phyloP scores from a whole-genome alignment of 306 rosid species.

The Dalbergia cochinchinensis region DNA sequence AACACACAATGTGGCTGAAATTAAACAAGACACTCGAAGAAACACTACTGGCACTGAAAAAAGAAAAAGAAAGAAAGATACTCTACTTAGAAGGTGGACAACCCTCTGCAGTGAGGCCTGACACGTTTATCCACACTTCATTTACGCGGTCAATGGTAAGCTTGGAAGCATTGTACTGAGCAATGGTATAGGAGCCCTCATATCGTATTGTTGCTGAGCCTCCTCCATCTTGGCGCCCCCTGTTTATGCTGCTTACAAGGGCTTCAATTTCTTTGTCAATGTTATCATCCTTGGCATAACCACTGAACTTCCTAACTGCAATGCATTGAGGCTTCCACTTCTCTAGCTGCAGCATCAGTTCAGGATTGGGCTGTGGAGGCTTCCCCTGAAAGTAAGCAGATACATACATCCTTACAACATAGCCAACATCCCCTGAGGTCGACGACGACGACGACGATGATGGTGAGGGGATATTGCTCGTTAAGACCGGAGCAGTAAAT shows the following conservation, averaged over 20 bases:
- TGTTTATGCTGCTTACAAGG: slow-evolving; percentile 58
- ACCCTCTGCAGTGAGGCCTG: slow-evolving; percentile 47
- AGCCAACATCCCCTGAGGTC: slow-evolving; percentile 42
- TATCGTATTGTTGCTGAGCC: slow-evolving; percentile 44
- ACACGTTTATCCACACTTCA: slow-evolving; percentile 74
- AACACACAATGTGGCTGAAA: neutral
- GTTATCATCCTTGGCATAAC: slow-evolving; percentile 73
- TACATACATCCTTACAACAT: slow-evolving; percentile 57
- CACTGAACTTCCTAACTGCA: slow-evolving; percentile 71
- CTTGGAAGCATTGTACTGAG: slow-evolving; percentile 71
- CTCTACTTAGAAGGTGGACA: slow-evolving; percentile 40
- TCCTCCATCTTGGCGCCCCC: slow-evolving; percentile 24
- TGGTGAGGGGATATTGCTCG: slow-evolving; percentile 48
- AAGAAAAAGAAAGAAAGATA: neutral
- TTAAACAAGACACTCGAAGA: neutral
- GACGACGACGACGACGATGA: slow-evolving; percentile 34
- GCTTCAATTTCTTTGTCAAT: slow-evolving; percentile 57
- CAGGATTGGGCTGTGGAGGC: slow-evolving; percentile 65
- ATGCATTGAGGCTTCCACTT: slow-evolving; percentile 68
- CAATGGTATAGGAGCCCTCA: slow-evolving; percentile 58
- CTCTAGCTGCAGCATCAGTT: slow-evolving; percentile 59
- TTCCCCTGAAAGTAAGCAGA: slow-evolving; percentile 47
- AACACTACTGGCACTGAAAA: neutral
- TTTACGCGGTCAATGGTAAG: slow-evolving; percentile 59
- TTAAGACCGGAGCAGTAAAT: slow-evolving; percentile 71